Evolutionary conservation across 2,329 filamentous ascomycete species (phyloP), one percentile per base, ranked within the genome.

Genomic region (Chalaropsis ovoidea): DNA sequence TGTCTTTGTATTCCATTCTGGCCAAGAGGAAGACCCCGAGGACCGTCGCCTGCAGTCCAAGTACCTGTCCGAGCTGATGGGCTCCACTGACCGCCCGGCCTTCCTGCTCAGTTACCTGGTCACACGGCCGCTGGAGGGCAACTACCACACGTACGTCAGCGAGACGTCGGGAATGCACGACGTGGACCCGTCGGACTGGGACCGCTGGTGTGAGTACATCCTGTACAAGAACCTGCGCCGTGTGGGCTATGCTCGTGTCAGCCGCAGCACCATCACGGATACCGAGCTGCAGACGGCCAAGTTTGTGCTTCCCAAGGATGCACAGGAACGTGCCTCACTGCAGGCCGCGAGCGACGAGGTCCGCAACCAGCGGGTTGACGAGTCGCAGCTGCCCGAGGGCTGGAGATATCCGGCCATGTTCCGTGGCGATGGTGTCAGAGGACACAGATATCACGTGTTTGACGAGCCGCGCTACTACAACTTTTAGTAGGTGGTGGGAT

Each of bases 121-220:
- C 56, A 95, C 90, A 24, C 90, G 88, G 75, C 94, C 94, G 0
- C 81, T 88, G 5, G 79, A 96, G 77, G 94, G 94, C 68, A 99
- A 99, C 74, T 99, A 99, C 79, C 93, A 97, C 74, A 96, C 86
- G 0, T 97, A 95, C 71, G 94, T 97, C 27, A 90, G 90, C 66
- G 82, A 90, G 64, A 79, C 79, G 67, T 95, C 89, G 67, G 90
- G 91, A 10, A 99, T 99, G 94, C 86, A 89, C 72, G 94, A 99
- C 72, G 94, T 99, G 62, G 94, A 99, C 72, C 83, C 86, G 0
- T 86, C 81, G 2, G 94, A 99, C 74, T 96, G 91, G 91, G 94
- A 99, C 75, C 81, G 94, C 65, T 99, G 94, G 94, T 99, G 94
- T 78, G 93, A 99, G 78, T 99, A 99, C 76, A 96, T 99, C 70